Conservation (phyloP, 805 yeast genomes). For the Vanderwaltozyma verrucispora region DNA sequence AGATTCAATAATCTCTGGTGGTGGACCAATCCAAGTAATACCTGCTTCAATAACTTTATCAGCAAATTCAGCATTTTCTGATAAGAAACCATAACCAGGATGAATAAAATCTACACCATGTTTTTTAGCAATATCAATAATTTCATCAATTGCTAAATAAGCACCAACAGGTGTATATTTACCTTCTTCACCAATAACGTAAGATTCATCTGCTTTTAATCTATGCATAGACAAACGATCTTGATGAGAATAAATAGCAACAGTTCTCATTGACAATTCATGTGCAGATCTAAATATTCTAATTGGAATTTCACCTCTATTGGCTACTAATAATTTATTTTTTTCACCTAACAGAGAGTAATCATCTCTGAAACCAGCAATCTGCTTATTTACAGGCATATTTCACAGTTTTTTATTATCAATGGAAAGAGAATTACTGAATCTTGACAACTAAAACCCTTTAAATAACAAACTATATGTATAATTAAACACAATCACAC, state of each 20-base stretch:
- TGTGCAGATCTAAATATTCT: conserved; percentile 93
- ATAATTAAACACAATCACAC: no score
- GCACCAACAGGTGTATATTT: conserved; percentile 92
- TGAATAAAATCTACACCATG: conserved; percentile 77
- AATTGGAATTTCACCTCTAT: conserved; percentile 75
- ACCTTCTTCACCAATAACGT: conserved; percentile 73
- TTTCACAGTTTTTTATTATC: no score
- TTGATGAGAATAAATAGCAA: conserved; percentile 91
- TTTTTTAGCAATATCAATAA: conserved; percentile 67
- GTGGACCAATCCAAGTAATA: conserved; percentile 91
- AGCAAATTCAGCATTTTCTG: conserved; percentile 89
- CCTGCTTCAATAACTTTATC: conserved; percentile 80
- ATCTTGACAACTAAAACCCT: no score
- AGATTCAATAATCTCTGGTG: conserved; percentile 71
- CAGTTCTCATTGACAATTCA: conserved; percentile 91
- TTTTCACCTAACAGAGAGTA: conserved; percentile 27
- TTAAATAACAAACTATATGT: no score
- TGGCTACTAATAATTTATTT: conserved; percentile 60
- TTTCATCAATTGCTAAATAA: conserved; percentile 87
- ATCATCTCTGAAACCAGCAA: conserved; percentile 17
- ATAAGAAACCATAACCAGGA: conserved; percentile 83
- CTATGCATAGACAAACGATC: conserved; percentile 91
- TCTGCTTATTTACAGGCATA: neutral
- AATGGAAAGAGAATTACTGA: no score
- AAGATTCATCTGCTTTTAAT: conserved; percentile 85